Base-by-base conservation (phyloP, 257 asterid species). In the Jaltomata sinuosa region DNA sequence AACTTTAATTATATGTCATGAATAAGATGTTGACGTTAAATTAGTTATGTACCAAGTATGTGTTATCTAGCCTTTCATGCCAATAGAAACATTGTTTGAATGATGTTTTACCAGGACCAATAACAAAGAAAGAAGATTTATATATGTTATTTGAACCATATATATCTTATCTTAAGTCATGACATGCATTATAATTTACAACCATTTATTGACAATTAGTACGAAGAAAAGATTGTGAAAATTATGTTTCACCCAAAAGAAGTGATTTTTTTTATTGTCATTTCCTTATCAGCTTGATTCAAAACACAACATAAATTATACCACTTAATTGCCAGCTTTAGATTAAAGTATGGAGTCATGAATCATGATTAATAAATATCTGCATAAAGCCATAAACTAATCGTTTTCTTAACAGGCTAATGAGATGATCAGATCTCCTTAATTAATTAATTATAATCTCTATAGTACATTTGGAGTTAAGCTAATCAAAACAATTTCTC, bases 381-480 rank as follows among this genome's bases (percentile, higher is more conserved):
- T 14, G 22, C 29, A 9, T 45, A 11, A n/a, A n/a, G 36, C 6
- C 38, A 25, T 54, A 15, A 59, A 59, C 27, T 18, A 55, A 84
- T 62, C 5, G 36, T 38, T 34, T 68, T 29, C 21, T 38, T 11
- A 53, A 69, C 52, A 69, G 8, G n/a, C 9, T 47, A 32, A 11
- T 11, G 57, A 27, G 61, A 42, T 54, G 61, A 42, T 64, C 65
- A 83, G 71, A 15, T 79, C 36, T 82, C 55, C 27, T 40, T 50
- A 88, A 88, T 77, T 61, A 88, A 88, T 77, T 61, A 81, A 53
- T 76, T 85, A 29, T 64, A 38, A 19, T 80, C 22, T 19, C 64
- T 59, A 34, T 38, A 87, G 40, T 69, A 83, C 74, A 76, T 71
- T 74, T 16, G 79, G 81, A 82, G 71, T 85, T 87, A 45, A n/a